A percentile compares a stretch with the other conserved stretches of the same genome.
phyloP scores from a whole-genome alignment of 345 rosid species.

The Kandelia obovata region DNA sequence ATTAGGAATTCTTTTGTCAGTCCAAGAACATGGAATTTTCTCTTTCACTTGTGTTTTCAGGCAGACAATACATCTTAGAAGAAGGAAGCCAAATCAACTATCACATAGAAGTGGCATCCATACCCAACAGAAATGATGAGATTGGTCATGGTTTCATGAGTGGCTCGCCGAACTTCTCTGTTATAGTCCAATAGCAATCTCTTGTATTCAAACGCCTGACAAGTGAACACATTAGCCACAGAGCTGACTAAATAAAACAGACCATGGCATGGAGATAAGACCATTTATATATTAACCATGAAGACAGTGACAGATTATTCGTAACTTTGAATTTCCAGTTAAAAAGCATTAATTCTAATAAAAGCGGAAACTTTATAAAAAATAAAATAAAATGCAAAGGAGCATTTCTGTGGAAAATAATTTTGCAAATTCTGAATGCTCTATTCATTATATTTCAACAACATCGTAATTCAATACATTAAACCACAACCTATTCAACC shows the following conservation, averaged over 20 bases:
- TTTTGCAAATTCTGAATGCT: no score
- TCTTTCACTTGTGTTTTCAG: slow-evolving; percentile 12
- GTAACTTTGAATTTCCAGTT: no score
- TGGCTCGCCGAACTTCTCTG: slow-evolving; percentile 93
- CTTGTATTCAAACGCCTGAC: slow-evolving; percentile 85
- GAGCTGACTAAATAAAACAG: not conserved
- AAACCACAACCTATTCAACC: no score
- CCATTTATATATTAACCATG: not conserved
- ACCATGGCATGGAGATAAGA: not conserved
- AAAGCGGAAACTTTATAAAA: no score
- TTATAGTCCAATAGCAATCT: slow-evolving; percentile 80
- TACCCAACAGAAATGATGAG: slow-evolving; percentile 78
- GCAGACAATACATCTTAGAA: slow-evolving; percentile 13
- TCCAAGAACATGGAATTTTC: not conserved
- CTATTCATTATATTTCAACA: no score
- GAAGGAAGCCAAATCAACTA: slow-evolving; percentile 2
- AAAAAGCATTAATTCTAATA: no score
- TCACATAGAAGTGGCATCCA: slow-evolving; percentile 16
- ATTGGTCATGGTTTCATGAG: slow-evolving; percentile 76
- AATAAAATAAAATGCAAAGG: no score
- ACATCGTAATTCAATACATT: no score
- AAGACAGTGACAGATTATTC: not conserved
- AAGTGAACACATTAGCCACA: slow-evolving; percentile 8
- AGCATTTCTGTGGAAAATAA: no score
- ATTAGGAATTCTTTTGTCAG: not conserved